Evolutionary conservation across 306 rosid species (phyloP).

Genomic region (Spatholobus suberectus): DNA sequence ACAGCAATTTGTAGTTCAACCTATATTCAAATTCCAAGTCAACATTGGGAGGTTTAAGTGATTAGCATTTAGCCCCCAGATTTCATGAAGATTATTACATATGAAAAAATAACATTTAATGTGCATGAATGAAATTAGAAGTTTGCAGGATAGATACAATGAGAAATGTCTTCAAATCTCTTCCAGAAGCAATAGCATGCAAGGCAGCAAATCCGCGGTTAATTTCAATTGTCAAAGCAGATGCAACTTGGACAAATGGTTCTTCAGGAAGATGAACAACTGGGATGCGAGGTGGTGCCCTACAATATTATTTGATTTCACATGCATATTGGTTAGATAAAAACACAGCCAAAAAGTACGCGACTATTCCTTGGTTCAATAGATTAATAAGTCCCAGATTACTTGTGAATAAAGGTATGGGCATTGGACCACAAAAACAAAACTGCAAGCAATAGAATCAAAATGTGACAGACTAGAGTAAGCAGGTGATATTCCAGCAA

Average conservation of each 20-base stretch:
- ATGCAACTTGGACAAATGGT: conserved; percentile 62
- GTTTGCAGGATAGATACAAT: conserved; percentile 52
- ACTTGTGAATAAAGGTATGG: conserved; percentile 84
- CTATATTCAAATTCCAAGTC: not conserved
- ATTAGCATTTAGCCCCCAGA: not conserved
- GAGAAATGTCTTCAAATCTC: conserved; percentile 81
- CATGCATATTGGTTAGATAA: conserved; percentile 5
- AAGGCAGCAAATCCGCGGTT: conserved; percentile 63
- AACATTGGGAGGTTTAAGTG: not conserved
- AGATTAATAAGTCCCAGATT: not conserved
- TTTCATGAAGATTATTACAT: not conserved
- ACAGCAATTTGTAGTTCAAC: not conserved
- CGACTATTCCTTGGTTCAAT: not conserved
- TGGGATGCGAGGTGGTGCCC: conserved; percentile 81
- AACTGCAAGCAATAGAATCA: conserved; percentile 63
- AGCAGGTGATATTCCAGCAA: conserved; percentile 86
- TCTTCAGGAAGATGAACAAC: conserved; percentile 74
- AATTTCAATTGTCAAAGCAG: conserved; percentile 67
- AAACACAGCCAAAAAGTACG: not conserved
- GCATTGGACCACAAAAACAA: conserved; percentile 95
- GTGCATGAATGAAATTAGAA: conserved; percentile 12
- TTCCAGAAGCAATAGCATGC: conserved; percentile 68
- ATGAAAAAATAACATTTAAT: not conserved
- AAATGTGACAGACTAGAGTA: conserved; percentile 71
- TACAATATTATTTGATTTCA: conserved; percentile 40